phyloP scores from a whole-genome alignment of 768 basidiomycete genomes.

The Lentinula sp. region DNA sequence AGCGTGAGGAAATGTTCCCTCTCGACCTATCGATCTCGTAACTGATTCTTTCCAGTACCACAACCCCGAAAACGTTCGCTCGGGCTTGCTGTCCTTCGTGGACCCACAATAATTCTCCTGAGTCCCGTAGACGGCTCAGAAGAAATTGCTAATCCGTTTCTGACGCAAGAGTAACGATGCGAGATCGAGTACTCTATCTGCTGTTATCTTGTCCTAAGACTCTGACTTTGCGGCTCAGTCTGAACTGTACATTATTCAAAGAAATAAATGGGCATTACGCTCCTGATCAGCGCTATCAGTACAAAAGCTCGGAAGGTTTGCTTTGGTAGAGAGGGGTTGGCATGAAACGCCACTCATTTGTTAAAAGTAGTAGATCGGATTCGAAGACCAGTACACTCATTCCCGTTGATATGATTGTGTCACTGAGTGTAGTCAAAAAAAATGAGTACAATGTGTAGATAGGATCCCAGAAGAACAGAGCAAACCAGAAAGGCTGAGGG shows the following conservation, averaged over 20 bases:
- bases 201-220: too few relatives aligned
- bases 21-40: conserved; percentile 8
- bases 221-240: neutral
- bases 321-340: neutral
- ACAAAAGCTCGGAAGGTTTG: neutral
- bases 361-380: too few relatives aligned
- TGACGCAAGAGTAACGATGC: conserved; percentile 49
- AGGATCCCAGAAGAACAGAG: neutral
- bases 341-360: too few relatives aligned
- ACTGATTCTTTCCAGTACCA: conserved; percentile 42
- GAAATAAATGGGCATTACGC: neutral
- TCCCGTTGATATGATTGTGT: too few relatives aligned
- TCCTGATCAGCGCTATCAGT: neutral
- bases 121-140: conserved; percentile 95
- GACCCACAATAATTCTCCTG: conserved; percentile 90
- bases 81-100: conserved; percentile 86
- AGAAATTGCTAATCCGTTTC: conserved; percentile 89
- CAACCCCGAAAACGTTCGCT: conserved; percentile 59
- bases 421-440: too few relatives aligned
- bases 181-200: too few relatives aligned
- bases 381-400: too few relatives aligned
- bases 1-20: conserved; percentile 37
- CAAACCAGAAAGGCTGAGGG: neutral
- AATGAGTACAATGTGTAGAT: neutral
- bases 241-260: neutral